These are phyloP conservation scores for Bondarzewia mesenterica DNA, from an alignment of 1,284 basidiomycete species.

Conservation along the genomic window DNA sequence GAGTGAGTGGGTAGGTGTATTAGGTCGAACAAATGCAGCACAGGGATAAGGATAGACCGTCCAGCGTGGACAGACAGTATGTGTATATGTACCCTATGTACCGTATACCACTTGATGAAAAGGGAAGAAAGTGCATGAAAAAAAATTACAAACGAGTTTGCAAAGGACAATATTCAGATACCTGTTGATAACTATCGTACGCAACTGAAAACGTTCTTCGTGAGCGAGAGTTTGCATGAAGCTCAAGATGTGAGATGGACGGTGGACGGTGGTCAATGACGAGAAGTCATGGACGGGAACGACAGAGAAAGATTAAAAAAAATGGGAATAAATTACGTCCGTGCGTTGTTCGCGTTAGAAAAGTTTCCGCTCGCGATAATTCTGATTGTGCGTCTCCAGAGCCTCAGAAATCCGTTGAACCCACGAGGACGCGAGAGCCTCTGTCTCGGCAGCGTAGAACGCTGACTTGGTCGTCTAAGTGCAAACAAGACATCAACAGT, in stretches of 20 bases:
- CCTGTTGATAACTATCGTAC: too few relatives aligned
- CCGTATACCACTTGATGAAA: too few relatives aligned
- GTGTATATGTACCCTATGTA: too few relatives aligned
- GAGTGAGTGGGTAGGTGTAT: too few relatives aligned
- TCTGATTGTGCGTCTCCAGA: slow-evolving; percentile 12
- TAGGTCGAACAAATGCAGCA: too few relatives aligned
- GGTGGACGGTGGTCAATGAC: neutral
- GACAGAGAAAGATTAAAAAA: slow-evolving; percentile 4
- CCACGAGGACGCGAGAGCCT: slow-evolving; percentile 36
- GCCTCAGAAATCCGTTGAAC: slow-evolving; percentile 41
- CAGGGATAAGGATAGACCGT: too few relatives aligned
- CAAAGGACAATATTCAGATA: too few relatives aligned
- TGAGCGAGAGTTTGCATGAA: neutral
- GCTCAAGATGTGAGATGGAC: neutral
- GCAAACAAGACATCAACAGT: neutral
- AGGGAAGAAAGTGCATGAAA: too few relatives aligned
- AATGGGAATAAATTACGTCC: slow-evolving; percentile 14
- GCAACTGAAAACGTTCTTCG: neutral
- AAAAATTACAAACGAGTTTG: too few relatives aligned
- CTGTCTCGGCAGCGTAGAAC: slow-evolving; percentile 38
- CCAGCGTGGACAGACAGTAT: too few relatives aligned
- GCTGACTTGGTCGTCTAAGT: slow-evolving; percentile 44
- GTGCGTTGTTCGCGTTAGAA: slow-evolving; percentile 6
- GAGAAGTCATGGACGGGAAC: neutral
- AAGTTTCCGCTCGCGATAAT: slow-evolving; percentile 8